Evolutionary conservation across 331 rosid genomes (phyloP).

Genomic region (Malus hybrid): DNA sequence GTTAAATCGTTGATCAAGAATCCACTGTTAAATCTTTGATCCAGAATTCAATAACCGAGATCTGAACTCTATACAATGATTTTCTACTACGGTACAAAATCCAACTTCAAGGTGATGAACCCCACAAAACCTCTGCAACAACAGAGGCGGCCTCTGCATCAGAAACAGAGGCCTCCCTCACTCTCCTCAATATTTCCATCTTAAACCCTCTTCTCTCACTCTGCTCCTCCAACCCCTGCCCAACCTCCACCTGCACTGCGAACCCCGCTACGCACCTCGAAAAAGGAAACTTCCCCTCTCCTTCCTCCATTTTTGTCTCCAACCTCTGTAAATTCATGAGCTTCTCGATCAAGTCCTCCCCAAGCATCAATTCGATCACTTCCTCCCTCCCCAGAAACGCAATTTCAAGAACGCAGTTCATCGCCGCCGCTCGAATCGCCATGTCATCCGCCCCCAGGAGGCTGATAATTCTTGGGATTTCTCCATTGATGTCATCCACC

Average conservation of each 20-base stretch:
- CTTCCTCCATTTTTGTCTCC: background rate
- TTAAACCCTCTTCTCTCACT: slow-evolving; percentile 48
- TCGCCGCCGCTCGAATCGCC: slow-evolving; percentile 19
- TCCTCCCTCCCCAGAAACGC: slow-evolving; percentile 46
- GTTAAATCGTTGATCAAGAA: too few species aligned
- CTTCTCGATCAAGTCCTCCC: slow-evolving; percentile 31
- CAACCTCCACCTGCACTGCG: slow-evolving; percentile 46
- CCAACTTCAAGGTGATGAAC: slow-evolving; percentile 42
- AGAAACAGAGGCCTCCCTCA: slow-evolving; percentile 42
- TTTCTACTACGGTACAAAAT: background rate
- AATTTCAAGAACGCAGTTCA: slow-evolving; percentile 48
- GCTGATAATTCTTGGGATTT: slow-evolving; percentile 30
- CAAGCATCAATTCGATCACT: slow-evolving; percentile 46
- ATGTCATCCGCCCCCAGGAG: slow-evolving; percentile 19
- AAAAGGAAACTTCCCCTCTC: slow-evolving; percentile 16
- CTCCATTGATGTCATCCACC: slow-evolving; percentile 48
- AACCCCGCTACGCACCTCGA: slow-evolving; percentile 47
- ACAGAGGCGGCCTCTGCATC: slow-evolving; percentile 51
- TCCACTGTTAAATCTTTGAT: too few species aligned
- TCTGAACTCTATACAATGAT: too few species aligned
- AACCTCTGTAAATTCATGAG: slow-evolving; percentile 49
- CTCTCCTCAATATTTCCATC: slow-evolving; percentile 38
- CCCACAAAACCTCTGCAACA: slow-evolving; percentile 55
- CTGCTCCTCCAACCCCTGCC: slow-evolving; percentile 43
- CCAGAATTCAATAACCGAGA: too few species aligned